These are phyloP conservation scores for Xerocomellus intermedius DNA, from an alignment of 768 basidiomycete species.

Conservation along the genomic window DNA sequence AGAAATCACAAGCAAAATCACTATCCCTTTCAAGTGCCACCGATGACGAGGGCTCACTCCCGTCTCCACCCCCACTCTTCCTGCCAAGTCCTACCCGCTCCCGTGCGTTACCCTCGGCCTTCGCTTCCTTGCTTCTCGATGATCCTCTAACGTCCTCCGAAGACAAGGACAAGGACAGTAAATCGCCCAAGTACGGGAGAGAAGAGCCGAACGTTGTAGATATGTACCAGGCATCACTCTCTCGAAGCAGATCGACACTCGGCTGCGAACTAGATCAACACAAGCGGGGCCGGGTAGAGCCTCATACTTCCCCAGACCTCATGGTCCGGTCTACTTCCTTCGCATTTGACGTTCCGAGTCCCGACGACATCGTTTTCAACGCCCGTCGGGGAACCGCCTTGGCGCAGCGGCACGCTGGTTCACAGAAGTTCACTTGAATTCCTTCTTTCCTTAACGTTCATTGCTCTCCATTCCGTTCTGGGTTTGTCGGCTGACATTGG, in stretches of 20 bases:
- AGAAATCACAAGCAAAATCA: conserved; percentile 51
- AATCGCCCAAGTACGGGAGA: conserved; percentile 33
- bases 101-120: conserved; percentile 76
- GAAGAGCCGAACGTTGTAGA: conserved; percentile 30
- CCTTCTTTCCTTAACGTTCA: conserved; percentile 7
- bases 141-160: conserved; percentile 41
- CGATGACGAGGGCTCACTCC: conserved; percentile 39
- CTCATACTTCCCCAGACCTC: conserved; percentile 34
- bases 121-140: conserved; percentile 69
- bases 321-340: conserved; percentile 43
- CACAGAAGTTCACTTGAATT: conserved; percentile 3
- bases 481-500: conserved; percentile 16
- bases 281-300: conserved; percentile 7
- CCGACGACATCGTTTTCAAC: conserved; percentile 84
- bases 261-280: conserved; percentile 10
- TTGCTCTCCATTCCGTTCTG: conserved; percentile 14
- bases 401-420: conserved; percentile 33
- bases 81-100: conserved; percentile 48
- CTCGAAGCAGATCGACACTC: conserved; percentile 32
- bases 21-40: conserved; percentile 30
- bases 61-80: conserved; percentile 56
- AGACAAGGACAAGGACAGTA: conserved; percentile 36
- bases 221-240: conserved; percentile 27
- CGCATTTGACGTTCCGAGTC: conserved; percentile 81
- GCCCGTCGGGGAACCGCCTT: conserved; percentile 76